A percentile compares a stretch with the other conserved stretches of the same genome.
phyloP scores from a whole-genome alignment of 257 asterid genomes.

The Salvia hispanica region DNA sequence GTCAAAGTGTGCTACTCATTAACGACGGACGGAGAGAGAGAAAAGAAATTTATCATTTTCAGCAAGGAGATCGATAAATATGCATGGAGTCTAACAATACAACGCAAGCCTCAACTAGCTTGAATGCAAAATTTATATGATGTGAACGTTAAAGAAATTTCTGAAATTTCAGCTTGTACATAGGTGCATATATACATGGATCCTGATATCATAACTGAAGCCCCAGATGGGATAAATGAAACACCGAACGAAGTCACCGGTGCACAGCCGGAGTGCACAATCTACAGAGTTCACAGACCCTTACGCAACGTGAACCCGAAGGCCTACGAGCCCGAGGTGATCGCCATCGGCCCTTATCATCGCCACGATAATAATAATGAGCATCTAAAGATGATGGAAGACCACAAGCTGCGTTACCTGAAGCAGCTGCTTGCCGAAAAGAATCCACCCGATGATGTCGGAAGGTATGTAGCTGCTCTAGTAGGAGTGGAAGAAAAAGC shows the following conservation, averaged over 20 bases:
- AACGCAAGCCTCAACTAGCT: neutral
- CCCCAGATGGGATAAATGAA: neutral
- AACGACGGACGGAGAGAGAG: no score
- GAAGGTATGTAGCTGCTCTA: no score
- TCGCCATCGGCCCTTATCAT: slow-evolving; percentile 21
- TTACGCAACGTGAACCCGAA: neutral
- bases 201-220: neutral
- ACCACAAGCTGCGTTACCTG: slow-evolving; percentile 6
- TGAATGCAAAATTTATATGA: neutral
- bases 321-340: neutral
- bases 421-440: slow-evolving; percentile 5
- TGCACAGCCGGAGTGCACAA: neutral
- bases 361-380: neutral
- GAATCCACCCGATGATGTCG: neutral
- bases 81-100: neutral
- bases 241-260: neutral
- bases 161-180: no score
- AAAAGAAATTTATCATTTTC: no score
- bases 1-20: no score
- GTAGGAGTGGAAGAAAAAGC: no score
- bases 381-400: neutral
- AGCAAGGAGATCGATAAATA: no score
- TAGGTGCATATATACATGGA: neutral
- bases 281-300: neutral
- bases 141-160: neutral